Percentiles rank a stretch among this genome's conserved stretches.
Evolutionary conservation across 1,284 basidiomycete species (phyloP).

Genomic region (Thelephora terrestris): DNA sequence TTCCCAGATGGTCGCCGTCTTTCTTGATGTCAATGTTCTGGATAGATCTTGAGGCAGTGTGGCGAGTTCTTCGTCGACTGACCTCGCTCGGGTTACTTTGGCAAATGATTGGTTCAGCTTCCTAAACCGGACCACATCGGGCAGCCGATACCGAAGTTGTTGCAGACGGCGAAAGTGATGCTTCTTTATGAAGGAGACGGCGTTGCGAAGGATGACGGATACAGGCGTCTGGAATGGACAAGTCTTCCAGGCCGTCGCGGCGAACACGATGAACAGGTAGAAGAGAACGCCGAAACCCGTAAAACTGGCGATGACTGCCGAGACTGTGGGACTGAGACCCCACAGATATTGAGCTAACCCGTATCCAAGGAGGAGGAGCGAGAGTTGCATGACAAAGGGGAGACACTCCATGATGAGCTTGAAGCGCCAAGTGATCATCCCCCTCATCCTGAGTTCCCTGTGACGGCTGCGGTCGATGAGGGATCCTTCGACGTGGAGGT

Average conservation of each 20-base stretch:
- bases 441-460: background rate
- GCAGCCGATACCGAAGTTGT: background rate
- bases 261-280: background rate
- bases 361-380: constrained; percentile 1
- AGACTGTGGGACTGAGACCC: background rate
- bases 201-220: background rate
- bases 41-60: no score
- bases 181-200: background rate
- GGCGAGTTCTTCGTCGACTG: no score
- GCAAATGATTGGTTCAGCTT: no score
- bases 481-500: background rate
- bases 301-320: background rate
- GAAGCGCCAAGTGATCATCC: constrained; percentile 2
- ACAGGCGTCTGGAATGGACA: constrained; percentile 4
- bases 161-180: background rate
- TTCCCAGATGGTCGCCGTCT: background rate
- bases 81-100: background rate
- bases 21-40: no score
- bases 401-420: background rate
- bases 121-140: background rate
- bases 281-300: background rate
- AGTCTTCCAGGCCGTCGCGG: background rate
- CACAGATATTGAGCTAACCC: background rate
- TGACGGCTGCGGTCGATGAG: constrained; percentile 1
- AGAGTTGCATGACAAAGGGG: constrained; percentile 1